phyloP scores from a whole-genome alignment of 805 yeast genomes.

The Jamesozyma piceae region DNA sequence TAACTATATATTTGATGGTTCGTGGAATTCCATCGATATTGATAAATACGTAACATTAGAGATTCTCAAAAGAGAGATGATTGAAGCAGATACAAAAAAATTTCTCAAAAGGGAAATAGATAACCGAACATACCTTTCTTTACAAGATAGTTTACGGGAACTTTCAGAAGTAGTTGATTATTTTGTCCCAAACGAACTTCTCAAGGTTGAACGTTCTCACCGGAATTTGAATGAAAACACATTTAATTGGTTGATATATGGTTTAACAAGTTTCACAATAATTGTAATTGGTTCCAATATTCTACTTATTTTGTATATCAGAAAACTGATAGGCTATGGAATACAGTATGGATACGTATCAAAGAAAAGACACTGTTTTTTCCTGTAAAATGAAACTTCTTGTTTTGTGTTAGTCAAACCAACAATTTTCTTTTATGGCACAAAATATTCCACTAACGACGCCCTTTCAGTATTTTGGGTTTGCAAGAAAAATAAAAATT shows the following conservation, averaged over 20 bases:
- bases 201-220: not conserved
- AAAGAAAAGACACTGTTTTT: no score
- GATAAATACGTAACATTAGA: slow-evolving; percentile 15
- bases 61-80: slow-evolving; percentile 8
- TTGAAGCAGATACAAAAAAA: not conserved
- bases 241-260: slow-evolving; percentile 8
- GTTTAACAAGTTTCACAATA: slow-evolving; percentile 4
- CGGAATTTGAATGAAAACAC: slow-evolving; percentile 9
- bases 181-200: not conserved
- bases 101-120: not conserved
- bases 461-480: no score
- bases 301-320: slow-evolving; percentile 1
- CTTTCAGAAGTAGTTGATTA: not conserved
- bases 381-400: no score
- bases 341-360: no score
- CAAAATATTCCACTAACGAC: no score
- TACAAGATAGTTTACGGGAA: not conserved
- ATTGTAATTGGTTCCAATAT: slow-evolving; percentile 3
- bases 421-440: no score
- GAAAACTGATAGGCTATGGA: no score
- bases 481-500: not conserved
- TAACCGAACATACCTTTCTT: not conserved
- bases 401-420: no score
- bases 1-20: slow-evolving; percentile 27
- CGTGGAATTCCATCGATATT: slow-evolving; percentile 29